phyloP scores from a whole-genome alignment of 495 filamentous ascomycete species.

The Chaetomium cochliodes region DNA sequence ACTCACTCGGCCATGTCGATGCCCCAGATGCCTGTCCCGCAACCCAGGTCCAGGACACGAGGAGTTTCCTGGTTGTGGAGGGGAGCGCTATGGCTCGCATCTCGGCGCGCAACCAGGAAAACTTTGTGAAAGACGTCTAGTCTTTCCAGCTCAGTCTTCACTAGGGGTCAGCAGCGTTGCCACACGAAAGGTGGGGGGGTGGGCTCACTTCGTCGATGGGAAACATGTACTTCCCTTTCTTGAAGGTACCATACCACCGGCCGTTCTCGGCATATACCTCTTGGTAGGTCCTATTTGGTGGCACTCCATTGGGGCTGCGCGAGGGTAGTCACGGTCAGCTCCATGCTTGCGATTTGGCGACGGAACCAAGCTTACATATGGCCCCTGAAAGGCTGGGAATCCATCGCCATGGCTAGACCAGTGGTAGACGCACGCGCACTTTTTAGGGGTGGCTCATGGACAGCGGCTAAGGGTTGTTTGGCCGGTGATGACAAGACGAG shows the following conservation, averaged over 20 bases:
- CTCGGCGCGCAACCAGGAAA: constrained; percentile 63
- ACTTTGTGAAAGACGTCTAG: constrained; percentile 78
- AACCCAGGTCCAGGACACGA: constrained; percentile 77
- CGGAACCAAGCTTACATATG: constrained; percentile 9
- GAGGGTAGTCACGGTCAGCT: not conserved
- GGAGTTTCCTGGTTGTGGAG: constrained; percentile 40
- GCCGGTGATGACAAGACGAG: constrained; percentile 2
- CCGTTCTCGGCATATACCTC: constrained; percentile 54
- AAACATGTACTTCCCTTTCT: constrained; percentile 59
- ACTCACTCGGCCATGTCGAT: constrained; percentile 82
- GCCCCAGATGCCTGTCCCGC: constrained; percentile 88
- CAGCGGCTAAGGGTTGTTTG: not conserved
- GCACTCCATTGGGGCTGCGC: not conserved
- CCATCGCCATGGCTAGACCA: constrained; percentile 16
- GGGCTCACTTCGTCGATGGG: constrained; percentile 58
- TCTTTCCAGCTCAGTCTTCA: constrained; percentile 65
- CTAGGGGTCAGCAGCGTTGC: constrained; percentile 10
- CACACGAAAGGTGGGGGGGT: not conserved
- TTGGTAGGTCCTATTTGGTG: not conserved
- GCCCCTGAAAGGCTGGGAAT: constrained; percentile 10
- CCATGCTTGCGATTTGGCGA: not conserved
- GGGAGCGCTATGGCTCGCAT: constrained; percentile 56
- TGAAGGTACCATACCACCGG: constrained; percentile 55
- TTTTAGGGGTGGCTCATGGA: not conserved
- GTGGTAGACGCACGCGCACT: not conserved